phyloP scores from a whole-genome alignment of 768 basidiomycete genomes.

The Saitozyma sp. region DNA sequence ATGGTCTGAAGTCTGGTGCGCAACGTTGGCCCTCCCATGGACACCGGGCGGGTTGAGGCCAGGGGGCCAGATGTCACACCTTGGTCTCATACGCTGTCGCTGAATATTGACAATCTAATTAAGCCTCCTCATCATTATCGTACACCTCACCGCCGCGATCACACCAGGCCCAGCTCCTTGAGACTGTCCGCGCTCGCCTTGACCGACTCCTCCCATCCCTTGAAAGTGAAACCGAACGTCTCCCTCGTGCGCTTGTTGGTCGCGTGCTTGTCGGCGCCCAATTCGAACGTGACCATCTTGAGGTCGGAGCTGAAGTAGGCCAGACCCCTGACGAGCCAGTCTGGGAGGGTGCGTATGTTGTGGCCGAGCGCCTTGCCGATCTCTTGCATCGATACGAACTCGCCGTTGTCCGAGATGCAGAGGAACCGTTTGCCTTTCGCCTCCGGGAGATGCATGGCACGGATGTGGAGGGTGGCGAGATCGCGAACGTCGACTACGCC shows the following conservation, averaged over 20 bases:
- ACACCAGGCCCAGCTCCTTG: not conserved
- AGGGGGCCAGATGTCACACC: no score
- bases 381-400: not conserved
- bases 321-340: slow-evolving; percentile 2
- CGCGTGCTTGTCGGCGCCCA: not conserved
- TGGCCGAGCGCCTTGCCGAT: not conserved
- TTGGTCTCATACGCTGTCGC: no score
- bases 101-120: no score
- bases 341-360: not conserved
- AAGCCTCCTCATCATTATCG: no score
- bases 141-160: not conserved
- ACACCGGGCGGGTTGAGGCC: no score
- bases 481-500: slow-evolving; percentile 14
- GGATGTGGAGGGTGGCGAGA: slow-evolving; percentile 12
- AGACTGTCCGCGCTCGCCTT: slow-evolving; percentile 2
- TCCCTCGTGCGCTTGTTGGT: not conserved
- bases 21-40: no score
- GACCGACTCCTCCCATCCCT: not conserved
- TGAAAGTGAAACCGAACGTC: not conserved
- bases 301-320: slow-evolving; percentile 1
- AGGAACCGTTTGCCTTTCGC: slow-evolving; percentile 11
- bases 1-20: no score
- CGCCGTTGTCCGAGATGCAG: not conserved
- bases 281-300: not conserved
- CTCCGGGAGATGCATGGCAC: slow-evolving; percentile 7